Evolutionary conservation across 805 yeast genomes (phyloP), one percentile per base, ranked within the genome.

Genomic region (Wickerhamomyces alni): DNA sequence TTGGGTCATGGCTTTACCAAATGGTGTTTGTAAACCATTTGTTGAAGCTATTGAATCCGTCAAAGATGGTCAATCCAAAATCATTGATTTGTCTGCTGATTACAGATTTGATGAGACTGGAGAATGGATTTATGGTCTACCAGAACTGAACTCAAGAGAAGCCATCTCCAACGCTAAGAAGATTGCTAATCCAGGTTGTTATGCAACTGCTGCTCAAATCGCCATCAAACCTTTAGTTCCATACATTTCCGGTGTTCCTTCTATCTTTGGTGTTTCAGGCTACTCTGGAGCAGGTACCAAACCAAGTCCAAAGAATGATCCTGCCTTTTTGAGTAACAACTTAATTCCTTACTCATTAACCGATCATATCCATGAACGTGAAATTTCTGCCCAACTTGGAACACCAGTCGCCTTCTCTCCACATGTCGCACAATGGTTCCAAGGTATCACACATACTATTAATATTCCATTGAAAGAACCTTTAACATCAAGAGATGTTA

Each of bases 1-100:
- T 38, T 93, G 99, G 99, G 95, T 94, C 21, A 93, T 94, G 99
- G 99, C 99, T 2, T 74, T 93, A 55, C 99, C 99, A 47, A 93
- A 93, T 61, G 97, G 96, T 36, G 96, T 93, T 29, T 93, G 98
- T 58, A 80, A 80, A 58, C 93, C 88, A 40, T 84, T 85, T 59
- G 93, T 85, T 30, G 80, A 80, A 16, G 87, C 91, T 19, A 84
- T 85, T 51, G 86, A 80, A 49, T 70, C 79, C 17, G 84, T 80
- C 22, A 56, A 59, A n/a, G 54, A 56, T 31, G 83, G 89, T 34
- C 71, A 77, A 34, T 81, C 85, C 15, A 93, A 88, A 56, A 87
- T 93, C 42, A 72, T 93, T 46, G 99, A 93, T 59, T 70, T 93
- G 43, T 84, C 96, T 25, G 99, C 99, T 13, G 99, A 93, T 63